Percentiles rank a stretch among this genome's conserved stretches.
phyloP scores from a whole-genome alignment of 73 alveolate genomes.

The Halteria grandinella region DNA sequence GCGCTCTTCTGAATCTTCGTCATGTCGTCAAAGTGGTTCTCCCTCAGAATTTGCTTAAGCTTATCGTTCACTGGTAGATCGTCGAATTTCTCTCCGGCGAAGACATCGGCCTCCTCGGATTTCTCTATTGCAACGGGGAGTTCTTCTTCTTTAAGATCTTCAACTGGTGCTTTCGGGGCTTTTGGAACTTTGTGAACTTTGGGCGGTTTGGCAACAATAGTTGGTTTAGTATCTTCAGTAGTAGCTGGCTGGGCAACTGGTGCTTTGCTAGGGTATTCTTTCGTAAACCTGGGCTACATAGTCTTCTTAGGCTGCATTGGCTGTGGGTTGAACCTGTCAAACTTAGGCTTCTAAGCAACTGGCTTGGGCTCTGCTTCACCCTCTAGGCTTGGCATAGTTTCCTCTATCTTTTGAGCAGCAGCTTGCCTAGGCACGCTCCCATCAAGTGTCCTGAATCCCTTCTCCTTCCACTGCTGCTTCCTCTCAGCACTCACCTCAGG shows the following conservation, averaged over 20 bases:
- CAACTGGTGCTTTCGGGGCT: neutral
- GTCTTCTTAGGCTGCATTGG: neutral
- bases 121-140: neutral
- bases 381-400: too few relatives aligned
- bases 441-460: constrained; percentile 1
- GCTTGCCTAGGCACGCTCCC: neutral
- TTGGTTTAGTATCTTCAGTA: too few relatives aligned
- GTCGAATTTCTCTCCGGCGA: constrained; percentile 77
- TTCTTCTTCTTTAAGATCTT: neutral
- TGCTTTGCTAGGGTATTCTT: too few relatives aligned
- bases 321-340: too few relatives aligned
- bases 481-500: neutral
- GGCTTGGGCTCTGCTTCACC: too few relatives aligned
- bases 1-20: constrained; percentile 92
- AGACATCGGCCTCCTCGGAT: constrained; percentile 47
- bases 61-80: constrained; percentile 79
- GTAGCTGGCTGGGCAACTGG: too few relatives aligned
- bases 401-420: too few relatives aligned
- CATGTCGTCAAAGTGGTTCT: constrained; percentile 77
- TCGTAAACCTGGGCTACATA: neutral
- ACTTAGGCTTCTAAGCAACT: too few relatives aligned
- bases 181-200: neutral
- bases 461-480: neutral
- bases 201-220: neutral
- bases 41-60: constrained; percentile 77